phyloP scores from a whole-genome alignment of 371 early-diverging fungal species.

The Apophysomyces sp. region DNA sequence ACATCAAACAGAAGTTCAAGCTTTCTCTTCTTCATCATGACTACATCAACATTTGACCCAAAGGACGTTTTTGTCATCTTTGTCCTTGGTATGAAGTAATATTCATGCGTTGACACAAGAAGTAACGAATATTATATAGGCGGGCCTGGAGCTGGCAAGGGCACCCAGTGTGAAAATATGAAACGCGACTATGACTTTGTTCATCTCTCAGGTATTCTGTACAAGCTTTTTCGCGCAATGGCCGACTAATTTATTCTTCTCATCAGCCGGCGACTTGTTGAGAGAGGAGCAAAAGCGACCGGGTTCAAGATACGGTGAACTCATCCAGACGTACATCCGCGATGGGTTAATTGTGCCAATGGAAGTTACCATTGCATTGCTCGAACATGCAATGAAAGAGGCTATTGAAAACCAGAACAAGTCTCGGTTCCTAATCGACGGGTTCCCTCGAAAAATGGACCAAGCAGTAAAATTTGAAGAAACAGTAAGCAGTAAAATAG shows the following conservation, averaged over 20 bases:
- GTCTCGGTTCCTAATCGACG: slow-evolving; percentile 88
- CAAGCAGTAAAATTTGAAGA: slow-evolving; percentile 95
- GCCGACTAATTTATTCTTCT: background rate
- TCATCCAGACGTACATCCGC: slow-evolving; percentile 87
- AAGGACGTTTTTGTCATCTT: slow-evolving; percentile 68
- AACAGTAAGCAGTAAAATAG: slow-evolving; percentile 52
- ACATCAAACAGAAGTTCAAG: background rate
- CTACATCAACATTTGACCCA: slow-evolving; percentile 33
- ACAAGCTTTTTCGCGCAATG: background rate
- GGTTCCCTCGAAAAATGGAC: slow-evolving; percentile 94
- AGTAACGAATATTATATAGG: slow-evolving; percentile 35
- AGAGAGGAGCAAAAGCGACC: slow-evolving; percentile 86
- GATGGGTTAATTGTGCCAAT: slow-evolving; percentile 95
- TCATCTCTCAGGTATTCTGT: slow-evolving; percentile 82
- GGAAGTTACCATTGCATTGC: slow-evolving; percentile 90
- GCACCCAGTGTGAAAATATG: slow-evolving; percentile 89
- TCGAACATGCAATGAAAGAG: slow-evolving; percentile 86
- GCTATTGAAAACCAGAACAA: slow-evolving; percentile 48
- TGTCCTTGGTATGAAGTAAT: slow-evolving; percentile 60
- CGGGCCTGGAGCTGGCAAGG: slow-evolving; percentile 92
- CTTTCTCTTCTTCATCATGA: slow-evolving; percentile 5
- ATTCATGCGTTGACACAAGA: background rate
- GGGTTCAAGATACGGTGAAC: slow-evolving; percentile 86
- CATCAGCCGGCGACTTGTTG: slow-evolving; percentile 90
- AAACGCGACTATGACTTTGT: slow-evolving; percentile 91